Percentiles rank a stretch among this genome's conserved stretches.
Evolutionary conservation across 805 yeast species (phyloP).

Genomic region (Metschnikowia anglica): DNA sequence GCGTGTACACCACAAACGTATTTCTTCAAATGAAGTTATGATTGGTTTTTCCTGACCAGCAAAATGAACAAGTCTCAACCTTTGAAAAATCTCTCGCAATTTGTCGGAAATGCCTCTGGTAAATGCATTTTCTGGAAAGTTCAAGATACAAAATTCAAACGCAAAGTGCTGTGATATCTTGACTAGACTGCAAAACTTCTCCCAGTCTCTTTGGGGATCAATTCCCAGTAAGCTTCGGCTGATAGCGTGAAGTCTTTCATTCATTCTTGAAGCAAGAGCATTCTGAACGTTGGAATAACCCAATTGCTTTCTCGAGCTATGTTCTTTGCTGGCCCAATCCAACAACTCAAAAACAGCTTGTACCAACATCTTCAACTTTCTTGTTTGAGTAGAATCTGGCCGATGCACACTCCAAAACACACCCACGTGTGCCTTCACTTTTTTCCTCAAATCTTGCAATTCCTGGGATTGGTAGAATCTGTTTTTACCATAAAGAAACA

Average conservation of each 20-base stretch:
- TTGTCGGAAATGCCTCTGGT: neutral
- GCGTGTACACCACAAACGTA: neutral
- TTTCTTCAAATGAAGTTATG: neutral
- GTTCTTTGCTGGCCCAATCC: slow-evolving; percentile 3
- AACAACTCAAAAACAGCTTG: slow-evolving; percentile 1
- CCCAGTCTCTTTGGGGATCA: neutral
- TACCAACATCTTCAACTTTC: neutral
- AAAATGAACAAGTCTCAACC: neutral
- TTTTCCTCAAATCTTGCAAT: neutral
- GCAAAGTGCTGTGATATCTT: neutral
- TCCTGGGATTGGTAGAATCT: slow-evolving; percentile 1
- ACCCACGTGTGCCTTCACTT: neutral
- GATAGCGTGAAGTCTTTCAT: slow-evolving; percentile 1
- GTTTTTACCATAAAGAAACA: neutral
- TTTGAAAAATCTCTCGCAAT: neutral
- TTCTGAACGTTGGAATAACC: slow-evolving; percentile 4
- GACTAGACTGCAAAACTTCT: neutral
- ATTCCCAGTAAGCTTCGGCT: neutral
- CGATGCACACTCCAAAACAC: neutral
- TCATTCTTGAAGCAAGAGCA: slow-evolving; percentile 3
- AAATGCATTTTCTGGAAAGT: slow-evolving; percentile 1
- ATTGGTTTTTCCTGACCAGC: neutral
- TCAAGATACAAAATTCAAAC: neutral
- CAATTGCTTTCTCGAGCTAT: neutral
- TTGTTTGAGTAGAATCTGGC: neutral